Conservation (phyloP, 257 asterid genomes). For the Paulownia fortunei region DNA sequence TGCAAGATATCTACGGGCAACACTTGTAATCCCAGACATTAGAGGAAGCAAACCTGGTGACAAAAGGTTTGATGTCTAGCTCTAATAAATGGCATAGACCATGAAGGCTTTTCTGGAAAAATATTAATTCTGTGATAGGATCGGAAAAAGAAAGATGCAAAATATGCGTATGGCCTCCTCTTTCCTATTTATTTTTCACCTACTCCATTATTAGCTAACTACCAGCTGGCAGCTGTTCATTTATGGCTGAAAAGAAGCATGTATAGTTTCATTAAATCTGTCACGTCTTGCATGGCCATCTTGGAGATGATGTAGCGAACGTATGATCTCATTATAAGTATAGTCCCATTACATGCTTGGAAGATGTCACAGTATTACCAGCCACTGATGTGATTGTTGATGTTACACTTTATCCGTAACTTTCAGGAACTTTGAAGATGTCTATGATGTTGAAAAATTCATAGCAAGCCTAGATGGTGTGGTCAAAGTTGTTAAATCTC, state of each 20-base stretch:
- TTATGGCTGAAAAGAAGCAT: conserved; percentile 3
- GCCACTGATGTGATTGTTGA: conserved; percentile 10
- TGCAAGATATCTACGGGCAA: conserved; percentile 87
- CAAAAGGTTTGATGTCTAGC: conserved; percentile 62
- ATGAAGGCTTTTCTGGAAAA: conserved; percentile 14
- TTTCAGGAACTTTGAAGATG: conserved; percentile 73
- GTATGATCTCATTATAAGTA: not conserved
- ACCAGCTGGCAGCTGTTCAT: not conserved
- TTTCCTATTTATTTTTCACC: conserved; percentile 19
- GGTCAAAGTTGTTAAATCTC: conserved; percentile 72
- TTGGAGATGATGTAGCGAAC: not conserved
- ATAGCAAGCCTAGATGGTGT: conserved; percentile 72
- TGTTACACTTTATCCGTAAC: conserved; percentile 10
- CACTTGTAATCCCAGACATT: conserved; percentile 91
- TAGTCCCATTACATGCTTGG: not conserved
- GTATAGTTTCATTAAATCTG: not conserved
- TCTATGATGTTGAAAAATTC: conserved; percentile 70
- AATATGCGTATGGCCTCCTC: not conserved
- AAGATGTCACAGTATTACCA: not conserved
- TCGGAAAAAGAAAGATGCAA: conserved; percentile 16
- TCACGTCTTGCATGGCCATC: conserved; percentile 6
- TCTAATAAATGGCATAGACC: conserved; percentile 26
- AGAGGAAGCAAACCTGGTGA: conserved; percentile 89
- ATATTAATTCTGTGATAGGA: not conserved
- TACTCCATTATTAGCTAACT: conserved; percentile 19